Evolutionary conservation across 371 early-diverging fungal species (phyloP).

Genomic region (Mucor saturninus): DNA sequence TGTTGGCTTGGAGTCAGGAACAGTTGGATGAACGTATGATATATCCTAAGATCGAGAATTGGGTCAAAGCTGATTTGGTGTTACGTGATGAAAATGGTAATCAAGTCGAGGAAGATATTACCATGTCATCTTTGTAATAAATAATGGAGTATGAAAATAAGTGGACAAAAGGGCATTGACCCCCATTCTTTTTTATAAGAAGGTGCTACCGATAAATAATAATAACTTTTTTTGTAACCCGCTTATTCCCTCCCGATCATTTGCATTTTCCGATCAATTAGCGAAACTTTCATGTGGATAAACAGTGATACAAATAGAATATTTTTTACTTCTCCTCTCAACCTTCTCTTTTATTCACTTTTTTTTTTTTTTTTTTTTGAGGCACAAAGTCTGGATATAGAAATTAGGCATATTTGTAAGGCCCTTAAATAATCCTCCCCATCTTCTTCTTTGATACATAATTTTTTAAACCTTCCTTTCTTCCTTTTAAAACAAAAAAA

Average conservation of each 20-base stretch:
- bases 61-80: constrained; percentile 79
- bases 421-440: constrained; percentile 2
- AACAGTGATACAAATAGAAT: constrained; percentile 10
- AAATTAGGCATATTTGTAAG: constrained; percentile 5
- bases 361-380: not conserved
- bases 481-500: not conserved
- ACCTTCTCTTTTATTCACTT: not conserved
- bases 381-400: constrained; percentile 7
- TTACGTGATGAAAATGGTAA: constrained; percentile 42
- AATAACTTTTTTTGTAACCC: not conserved
- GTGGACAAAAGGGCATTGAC: not conserved
- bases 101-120: constrained; percentile 32
- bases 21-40: constrained; percentile 76
- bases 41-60: constrained; percentile 87
- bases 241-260: constrained; percentile 18
- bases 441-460: not conserved
- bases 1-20: constrained; percentile 93
- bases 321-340: not conserved
- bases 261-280: constrained; percentile 14
- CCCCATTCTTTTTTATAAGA: not conserved
- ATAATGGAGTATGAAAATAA: constrained; percentile 1
- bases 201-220: not conserved
- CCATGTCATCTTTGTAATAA: constrained; percentile 15
- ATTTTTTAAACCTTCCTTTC: not conserved
- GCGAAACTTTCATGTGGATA: constrained; percentile 10